Evolutionary conservation across 805 yeast genomes (phyloP), one percentile per base, ranked within the genome.

Genomic region (Monosporozyma servazzii): DNA sequence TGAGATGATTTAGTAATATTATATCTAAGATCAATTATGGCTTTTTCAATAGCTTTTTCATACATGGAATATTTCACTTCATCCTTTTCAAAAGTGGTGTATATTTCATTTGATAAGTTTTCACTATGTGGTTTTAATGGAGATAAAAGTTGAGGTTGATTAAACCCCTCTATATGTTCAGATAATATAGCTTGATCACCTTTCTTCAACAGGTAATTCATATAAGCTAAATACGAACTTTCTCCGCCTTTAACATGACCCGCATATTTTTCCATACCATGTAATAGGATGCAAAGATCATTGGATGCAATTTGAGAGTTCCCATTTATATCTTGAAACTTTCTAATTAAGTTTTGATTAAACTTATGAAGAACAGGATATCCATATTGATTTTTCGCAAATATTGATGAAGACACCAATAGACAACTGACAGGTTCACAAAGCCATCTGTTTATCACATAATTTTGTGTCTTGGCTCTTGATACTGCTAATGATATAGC

Each of bases 401-500:
- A 84, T 3, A 78, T 70, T 2, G 80, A 71, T 2, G 79, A 74
- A 0, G 86, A 77, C 3, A 84, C 59, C 43, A 83, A 62, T 18
- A 82, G 68, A 61, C 79, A 76, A 5, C 78, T 71, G 1, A 84
- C 76, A 0, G 88, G 88, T 63, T 84, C 90, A 25, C 83, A 71
- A 51, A 79, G 64, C 90, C 90, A 84, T 51, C 88, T 68, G 23
- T 77, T 72, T 3, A 79, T 58, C 2, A 82, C 79, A 50, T 63
- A 61, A 3, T 68, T 68, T 1, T 84, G 83, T 1, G 78, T 75
- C 48, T 71, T 71, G 37, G 73, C 72, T 51, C 81, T 81, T 31
- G 95, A 90, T 21, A 89, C 75, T 37, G 84, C 93, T 36, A 86
- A 70, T 4, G 88, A 86, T 50, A 88, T 81, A n/a, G 87, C 81